Evolutionary conservation across 2,329 filamentous ascomycete species (phyloP).

Genomic region (Ophiosphaerella herpotricha): DNA sequence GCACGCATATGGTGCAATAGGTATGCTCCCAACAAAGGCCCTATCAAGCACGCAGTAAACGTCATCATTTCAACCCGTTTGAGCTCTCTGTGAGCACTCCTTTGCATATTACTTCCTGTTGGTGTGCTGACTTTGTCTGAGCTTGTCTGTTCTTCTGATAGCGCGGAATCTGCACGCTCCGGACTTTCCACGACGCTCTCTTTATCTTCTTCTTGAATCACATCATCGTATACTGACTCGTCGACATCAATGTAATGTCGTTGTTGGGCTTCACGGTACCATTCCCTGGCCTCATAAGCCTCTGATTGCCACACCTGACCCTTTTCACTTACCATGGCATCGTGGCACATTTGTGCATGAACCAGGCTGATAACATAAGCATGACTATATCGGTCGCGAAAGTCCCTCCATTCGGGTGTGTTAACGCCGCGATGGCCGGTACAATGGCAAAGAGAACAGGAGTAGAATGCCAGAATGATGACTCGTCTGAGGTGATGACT

Average conservation of each 20-base stretch:
- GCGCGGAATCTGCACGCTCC: constrained; percentile 12
- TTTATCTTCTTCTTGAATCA: constrained; percentile 38
- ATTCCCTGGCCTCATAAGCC: constrained; percentile 48
- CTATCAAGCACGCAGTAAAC: constrained; percentile 76
- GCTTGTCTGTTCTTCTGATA: constrained; percentile 12
- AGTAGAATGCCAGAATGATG: constrained; percentile 76
- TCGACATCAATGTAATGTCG: constrained; percentile 30
- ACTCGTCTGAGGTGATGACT: constrained; percentile 52
- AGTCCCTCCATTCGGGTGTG: constrained; percentile 83
- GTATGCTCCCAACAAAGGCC: constrained; percentile 79
- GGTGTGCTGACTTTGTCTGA: constrained; percentile 1
- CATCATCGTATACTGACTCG: constrained; percentile 21
- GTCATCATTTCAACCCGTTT: constrained; percentile 76
- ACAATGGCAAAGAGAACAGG: constrained; percentile 83
- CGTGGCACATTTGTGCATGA: constrained; percentile 90
- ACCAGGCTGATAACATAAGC: constrained; percentile 77
- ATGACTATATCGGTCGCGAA: constrained; percentile 86
- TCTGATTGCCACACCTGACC: not conserved
- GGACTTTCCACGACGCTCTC: constrained; percentile 15
- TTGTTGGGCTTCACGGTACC: constrained; percentile 57
- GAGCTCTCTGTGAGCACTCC: constrained; percentile 65
- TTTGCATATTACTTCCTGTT: constrained; percentile 21
- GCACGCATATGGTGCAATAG: constrained; percentile 79
- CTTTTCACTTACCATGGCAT: constrained; percentile 73
- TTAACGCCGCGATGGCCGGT: constrained; percentile 80